Base-by-base conservation (phyloP, 257 asterid genomes). In the Rhazya stricta region DNA sequence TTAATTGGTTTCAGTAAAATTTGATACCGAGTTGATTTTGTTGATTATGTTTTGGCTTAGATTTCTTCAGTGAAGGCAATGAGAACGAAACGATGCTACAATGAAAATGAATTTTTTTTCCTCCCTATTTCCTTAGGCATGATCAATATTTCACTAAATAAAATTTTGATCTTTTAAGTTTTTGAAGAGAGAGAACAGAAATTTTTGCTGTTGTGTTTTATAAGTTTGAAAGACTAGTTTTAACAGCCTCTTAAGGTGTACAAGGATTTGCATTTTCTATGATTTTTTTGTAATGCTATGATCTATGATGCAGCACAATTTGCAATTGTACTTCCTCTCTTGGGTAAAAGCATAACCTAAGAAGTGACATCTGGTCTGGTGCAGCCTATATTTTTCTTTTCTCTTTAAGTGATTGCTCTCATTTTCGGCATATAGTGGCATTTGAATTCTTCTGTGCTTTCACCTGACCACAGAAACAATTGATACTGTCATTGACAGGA, bases 401-500 rank as follows among this genome's bases (percentile, higher is more conserved):
- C 56, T 36, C 32, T 36, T 37, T 19, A 41, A 37, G 6, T 36
- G 30, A 21, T 23, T 66, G 71, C 30, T 66, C 25, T 46, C 29
- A 21, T 37, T 60, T 60, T 66, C 9, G 13, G 13, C 69, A 66
- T 39, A 19, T 66, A 51, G 5, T 21, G 58, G 25, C 58, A 51
- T 51, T 19, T 51, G 58, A 51, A 51, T 19, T 19, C n/a, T 51
- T 48, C 54, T 48, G 23, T 51, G 58, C 25, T 21, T 37, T 66
- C 9, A 32, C 4, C 51, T 66, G 75, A 84, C 80, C 69, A 54
- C 60, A 77, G 83, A 74, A 54, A 70, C 62, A 63, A 72, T 74
- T 75, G 72, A 67, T 39, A 67, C 70, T 83, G 62, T 77, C 71
- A 63, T 72, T 81, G 83, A 43, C 88, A 95, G 99, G 86, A 71